A percentile compares a stretch with the other conserved stretches of the same genome.
Evolutionary conservation across 441 rosid genomes (phyloP).

Genomic region (Aquilaria agallochum): DNA sequence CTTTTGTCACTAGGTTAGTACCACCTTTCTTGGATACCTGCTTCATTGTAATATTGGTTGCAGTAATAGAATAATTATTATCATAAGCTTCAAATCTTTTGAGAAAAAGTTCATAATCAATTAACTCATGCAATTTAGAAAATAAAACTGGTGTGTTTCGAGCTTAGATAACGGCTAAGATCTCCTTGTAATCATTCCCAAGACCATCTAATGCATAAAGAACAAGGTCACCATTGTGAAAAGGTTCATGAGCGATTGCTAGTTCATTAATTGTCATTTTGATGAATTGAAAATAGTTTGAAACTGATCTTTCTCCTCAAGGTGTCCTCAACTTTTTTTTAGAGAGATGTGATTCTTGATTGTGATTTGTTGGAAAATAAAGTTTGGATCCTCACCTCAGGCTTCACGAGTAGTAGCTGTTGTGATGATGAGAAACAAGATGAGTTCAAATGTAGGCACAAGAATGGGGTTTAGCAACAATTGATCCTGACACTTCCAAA

Average conservation of each 20-base stretch:
- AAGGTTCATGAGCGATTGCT: background rate
- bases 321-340: too few species aligned
- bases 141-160: background rate
- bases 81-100: background rate
- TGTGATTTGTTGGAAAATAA: background rate
- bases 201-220: background rate
- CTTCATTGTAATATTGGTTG: background rate
- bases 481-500: background rate
- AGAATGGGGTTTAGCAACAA: background rate
- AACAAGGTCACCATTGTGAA: background rate
- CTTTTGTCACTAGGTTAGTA: too few species aligned
- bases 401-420: background rate
- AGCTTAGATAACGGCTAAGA: background rate
- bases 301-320: too few species aligned
- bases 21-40: background rate
- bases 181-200: background rate
- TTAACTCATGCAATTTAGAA: background rate
- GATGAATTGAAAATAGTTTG: background rate
- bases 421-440: background rate
- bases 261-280: background rate
- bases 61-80: background rate
- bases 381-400: background rate
- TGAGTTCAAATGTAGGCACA: background rate
- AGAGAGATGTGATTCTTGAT: background rate
- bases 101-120: background rate